These are phyloP conservation scores for Falciphora oryzae DNA, from an alignment of 2,329 filamentous ascomycete genomes.

Conservation along the genomic window DNA sequence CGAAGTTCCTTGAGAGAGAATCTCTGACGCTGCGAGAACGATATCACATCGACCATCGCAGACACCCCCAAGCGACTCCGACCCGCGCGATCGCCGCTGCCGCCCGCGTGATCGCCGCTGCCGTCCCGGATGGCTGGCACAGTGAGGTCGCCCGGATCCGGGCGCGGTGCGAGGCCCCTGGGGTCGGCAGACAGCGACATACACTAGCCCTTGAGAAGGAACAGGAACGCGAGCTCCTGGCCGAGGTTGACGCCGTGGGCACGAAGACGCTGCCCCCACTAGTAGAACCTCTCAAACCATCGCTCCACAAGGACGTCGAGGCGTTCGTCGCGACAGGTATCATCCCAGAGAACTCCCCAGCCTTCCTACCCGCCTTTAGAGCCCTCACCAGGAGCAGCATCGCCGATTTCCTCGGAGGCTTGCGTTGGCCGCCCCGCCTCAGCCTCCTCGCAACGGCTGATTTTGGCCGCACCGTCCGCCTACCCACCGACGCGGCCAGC, in stretches of 20 bases:
- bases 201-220: slow-evolving; percentile 44
- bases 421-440: slow-evolving; percentile 26
- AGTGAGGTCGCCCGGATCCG: slow-evolving; percentile 3
- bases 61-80: slow-evolving; percentile 30
- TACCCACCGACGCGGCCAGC: slow-evolving; percentile 1
- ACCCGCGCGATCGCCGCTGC: slow-evolving; percentile 2
- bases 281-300: slow-evolving; percentile 33
- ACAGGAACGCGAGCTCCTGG: slow-evolving; percentile 61
- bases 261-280: slow-evolving; percentile 43
- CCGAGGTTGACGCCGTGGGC: slow-evolving; percentile 56
- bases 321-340: slow-evolving; percentile 33
- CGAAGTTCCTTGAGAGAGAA: no score
- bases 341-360: slow-evolving; percentile 21
- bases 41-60: slow-evolving; percentile 51
- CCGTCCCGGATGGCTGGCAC: background rate
- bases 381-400: slow-evolving; percentile 32
- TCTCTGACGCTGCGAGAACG: slow-evolving; percentile 37
- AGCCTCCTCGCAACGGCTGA: slow-evolving; percentile 43
- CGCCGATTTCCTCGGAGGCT: slow-evolving; percentile 27
- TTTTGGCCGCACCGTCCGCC: slow-evolving; percentile 39
- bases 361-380: slow-evolving; percentile 40
- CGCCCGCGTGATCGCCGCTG: slow-evolving; percentile 6
- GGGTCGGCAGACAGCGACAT: background rate
- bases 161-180: background rate
- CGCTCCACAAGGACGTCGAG: slow-evolving; percentile 36